These are phyloP conservation scores for Ganoderma multipileum DNA, from an alignment of 1,284 basidiomycete species.

Conservation along the genomic window DNA sequence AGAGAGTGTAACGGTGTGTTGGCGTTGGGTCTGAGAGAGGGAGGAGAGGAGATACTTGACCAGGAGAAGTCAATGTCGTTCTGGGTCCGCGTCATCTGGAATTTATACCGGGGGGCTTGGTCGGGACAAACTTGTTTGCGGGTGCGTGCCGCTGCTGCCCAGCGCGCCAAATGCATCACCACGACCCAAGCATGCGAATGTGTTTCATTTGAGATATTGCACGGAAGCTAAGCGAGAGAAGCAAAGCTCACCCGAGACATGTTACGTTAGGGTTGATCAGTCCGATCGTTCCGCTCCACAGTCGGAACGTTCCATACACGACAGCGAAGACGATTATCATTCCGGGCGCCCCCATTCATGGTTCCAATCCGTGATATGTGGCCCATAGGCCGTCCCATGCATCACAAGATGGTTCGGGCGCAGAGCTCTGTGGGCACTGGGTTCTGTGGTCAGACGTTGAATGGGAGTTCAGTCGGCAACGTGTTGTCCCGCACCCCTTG, in stretches of 20 bases:
- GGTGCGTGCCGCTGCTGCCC: background rate
- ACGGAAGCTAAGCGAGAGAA: conserved; percentile 22
- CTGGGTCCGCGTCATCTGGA: background rate
- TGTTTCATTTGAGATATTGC: conserved; percentile 24
- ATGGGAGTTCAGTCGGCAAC: background rate
- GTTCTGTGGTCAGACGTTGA: background rate
- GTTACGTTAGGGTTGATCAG: conserved; percentile 7
- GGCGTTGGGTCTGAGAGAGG: conserved; percentile 42
- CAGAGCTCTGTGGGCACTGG: background rate
- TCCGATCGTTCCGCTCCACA: conserved; percentile 27
- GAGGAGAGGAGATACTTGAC: conserved; percentile 21
- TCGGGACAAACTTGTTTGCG: background rate
- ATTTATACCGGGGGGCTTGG: conserved; percentile 15
- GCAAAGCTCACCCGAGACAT: conserved; percentile 13
- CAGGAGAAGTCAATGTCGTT: conserved; percentile 31
- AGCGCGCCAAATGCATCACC: conserved; percentile 3
- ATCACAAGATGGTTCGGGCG: background rate
- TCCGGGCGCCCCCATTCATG: background rate
- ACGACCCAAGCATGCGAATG: conserved; percentile 12
- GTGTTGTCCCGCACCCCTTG: background rate
- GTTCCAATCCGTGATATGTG: conserved; percentile 1
- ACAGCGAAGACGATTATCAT: background rate
- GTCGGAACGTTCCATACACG: background rate
- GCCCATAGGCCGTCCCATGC: background rate
- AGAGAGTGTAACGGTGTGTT: conserved; percentile 40